phyloP scores from a whole-genome alignment of 1,284 basidiomycete genomes.

The Afroboletus lepidellus region DNA sequence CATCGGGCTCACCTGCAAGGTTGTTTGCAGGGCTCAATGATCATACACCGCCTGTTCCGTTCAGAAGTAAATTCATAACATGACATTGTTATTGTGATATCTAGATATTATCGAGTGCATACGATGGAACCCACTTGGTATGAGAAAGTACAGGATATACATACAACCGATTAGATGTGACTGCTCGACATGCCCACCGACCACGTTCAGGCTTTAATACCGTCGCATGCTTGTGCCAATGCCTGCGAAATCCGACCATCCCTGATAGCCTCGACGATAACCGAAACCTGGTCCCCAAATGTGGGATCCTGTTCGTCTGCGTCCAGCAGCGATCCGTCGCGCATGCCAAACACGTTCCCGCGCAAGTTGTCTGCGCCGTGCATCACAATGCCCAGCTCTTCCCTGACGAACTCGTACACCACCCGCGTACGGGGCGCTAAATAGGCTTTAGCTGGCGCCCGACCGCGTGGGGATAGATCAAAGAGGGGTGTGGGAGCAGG shows the following conservation, averaged over 20 bases:
- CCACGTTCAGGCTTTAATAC: constrained; percentile 15
- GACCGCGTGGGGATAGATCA: constrained; percentile 25
- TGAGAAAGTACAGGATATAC: constrained; percentile 3
- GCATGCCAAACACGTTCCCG: constrained; percentile 32
- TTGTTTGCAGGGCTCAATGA: too few species aligned
- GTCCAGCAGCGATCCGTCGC: constrained; percentile 1
- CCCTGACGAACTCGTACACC: constrained; percentile 71
- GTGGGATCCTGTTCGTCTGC: constrained; percentile 45
- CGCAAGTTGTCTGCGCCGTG: constrained; percentile 67
- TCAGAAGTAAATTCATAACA: background rate
- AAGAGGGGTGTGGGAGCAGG: constrained; percentile 8
- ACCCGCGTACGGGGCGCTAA: constrained; percentile 59
- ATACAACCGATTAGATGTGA: background rate
- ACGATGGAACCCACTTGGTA: background rate
- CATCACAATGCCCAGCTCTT: constrained; percentile 67
- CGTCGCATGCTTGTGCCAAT: constrained; percentile 51
- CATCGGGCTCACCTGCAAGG: background rate
- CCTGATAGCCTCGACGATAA: constrained; percentile 72
- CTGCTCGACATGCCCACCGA: background rate
- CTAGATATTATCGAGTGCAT: background rate
- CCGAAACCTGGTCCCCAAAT: constrained; percentile 62
- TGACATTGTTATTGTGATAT: background rate
- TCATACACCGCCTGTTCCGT: too few species aligned
- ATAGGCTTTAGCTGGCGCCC: constrained; percentile 56
- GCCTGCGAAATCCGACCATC: constrained; percentile 69